Evolutionary conservation across 169 alveolate genomes (phyloP).

Genomic region (Perkinsus chesapeaki): DNA sequence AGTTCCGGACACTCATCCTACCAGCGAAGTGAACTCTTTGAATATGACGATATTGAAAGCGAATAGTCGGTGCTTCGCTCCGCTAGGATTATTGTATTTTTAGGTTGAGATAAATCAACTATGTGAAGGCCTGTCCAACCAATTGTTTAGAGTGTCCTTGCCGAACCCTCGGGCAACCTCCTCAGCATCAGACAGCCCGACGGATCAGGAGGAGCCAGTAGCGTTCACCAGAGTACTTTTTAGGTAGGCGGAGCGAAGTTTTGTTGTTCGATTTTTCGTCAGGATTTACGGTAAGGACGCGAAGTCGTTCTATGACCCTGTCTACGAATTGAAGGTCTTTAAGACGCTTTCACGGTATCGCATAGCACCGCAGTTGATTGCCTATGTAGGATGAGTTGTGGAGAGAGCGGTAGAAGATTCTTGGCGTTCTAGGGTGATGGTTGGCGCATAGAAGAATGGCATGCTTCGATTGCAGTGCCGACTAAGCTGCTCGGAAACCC

Average conservation of each 20-base stretch:
- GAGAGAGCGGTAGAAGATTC: neutral
- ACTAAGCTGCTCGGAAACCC: neutral
- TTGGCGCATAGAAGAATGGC: slow-evolving; percentile 18
- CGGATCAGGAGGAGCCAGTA: neutral
- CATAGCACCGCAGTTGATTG: slow-evolving; percentile 17
- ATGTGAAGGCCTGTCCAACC: slow-evolving; percentile 22
- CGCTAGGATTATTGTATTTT: neutral
- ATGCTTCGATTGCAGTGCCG: neutral
- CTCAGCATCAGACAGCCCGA: neutral
- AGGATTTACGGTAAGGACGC: slow-evolving; percentile 24
- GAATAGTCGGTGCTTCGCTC: neutral
- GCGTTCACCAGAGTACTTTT: neutral
- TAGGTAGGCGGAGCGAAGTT: slow-evolving; percentile 1
- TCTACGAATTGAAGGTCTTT: slow-evolving; percentile 13
- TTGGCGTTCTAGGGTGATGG: slow-evolving; percentile 6
- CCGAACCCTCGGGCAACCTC: neutral
- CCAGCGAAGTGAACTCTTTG: too few species aligned
- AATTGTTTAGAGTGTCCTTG: slow-evolving; percentile 10
- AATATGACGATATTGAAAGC: too few species aligned
- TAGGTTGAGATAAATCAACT: neutral
- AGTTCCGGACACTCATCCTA: too few species aligned
- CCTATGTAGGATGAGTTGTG: neutral
- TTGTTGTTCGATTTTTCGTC: slow-evolving; percentile 1
- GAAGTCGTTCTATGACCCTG: slow-evolving; percentile 13
- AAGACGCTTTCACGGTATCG: slow-evolving; percentile 7